phyloP scores from a whole-genome alignment of 179 eudicot genomes.

The Spergularia azorica region DNA sequence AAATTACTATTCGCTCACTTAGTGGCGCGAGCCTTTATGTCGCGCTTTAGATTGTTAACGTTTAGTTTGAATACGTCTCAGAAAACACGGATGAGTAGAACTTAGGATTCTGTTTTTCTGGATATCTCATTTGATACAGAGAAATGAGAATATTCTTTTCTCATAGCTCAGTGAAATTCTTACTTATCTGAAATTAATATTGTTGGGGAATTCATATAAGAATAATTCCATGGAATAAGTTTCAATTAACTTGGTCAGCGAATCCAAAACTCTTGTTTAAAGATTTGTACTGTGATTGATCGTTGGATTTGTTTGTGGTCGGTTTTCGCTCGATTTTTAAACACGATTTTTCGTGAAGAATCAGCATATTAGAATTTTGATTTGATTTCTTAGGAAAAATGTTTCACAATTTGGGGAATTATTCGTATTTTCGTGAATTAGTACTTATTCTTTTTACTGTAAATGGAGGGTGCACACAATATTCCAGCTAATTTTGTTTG shows the following conservation, averaged over 20 bases:
- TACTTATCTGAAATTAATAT: constrained; percentile 7
- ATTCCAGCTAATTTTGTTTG: constrained; percentile 23
- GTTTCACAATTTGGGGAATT: constrained; percentile 13
- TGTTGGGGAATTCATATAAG: constrained; percentile 12
- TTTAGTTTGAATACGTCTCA: too few species aligned
- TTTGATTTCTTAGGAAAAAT: not conserved
- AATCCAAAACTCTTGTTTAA: constrained; percentile 21
- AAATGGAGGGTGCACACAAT: constrained; percentile 12
- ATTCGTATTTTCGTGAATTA: not conserved
- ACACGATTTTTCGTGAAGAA: not conserved
- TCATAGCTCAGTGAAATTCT: constrained; percentile 10
- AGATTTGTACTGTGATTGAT: constrained; percentile 8
- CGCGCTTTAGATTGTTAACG: too few species aligned
- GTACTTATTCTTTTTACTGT: not conserved
- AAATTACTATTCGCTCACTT: too few species aligned
- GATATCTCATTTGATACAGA: too few species aligned
- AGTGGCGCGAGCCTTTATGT: too few species aligned
- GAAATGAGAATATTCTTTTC: too few species aligned
- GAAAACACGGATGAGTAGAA: too few species aligned
- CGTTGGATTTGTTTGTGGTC: constrained; percentile 26
- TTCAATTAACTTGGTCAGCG: constrained; percentile 18
- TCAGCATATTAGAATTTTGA: not conserved
- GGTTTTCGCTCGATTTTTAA: constrained; percentile 11
- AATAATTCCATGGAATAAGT: constrained; percentile 1
- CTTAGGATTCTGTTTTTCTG: too few species aligned